Base-by-base conservation (phyloP, 2,329 filamentous ascomycete species). In the Fusarium protoensiforme region DNA sequence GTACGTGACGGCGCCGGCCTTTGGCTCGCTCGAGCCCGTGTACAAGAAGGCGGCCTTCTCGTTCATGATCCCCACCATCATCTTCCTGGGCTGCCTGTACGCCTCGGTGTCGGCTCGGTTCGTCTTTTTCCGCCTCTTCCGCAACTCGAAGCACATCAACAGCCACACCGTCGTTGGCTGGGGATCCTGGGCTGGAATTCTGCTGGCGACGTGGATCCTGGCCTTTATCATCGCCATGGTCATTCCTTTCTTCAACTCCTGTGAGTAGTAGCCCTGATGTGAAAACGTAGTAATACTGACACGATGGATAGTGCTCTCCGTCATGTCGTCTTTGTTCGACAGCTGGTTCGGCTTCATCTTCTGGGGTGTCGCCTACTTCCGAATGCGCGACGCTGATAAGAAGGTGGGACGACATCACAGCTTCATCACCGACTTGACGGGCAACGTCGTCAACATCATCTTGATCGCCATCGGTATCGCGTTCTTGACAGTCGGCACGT, bases 321-420 rank as follows among this genome's bases (percentile, higher is more conserved):
- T 94, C 69, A 93, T 95, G 92, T 93, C 91, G n/a, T 94, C 94
- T 5, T 88, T 98, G 2, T 98, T 98, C 79, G 94, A 98, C 83
- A 96, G 93, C 62, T 96, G 95, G 87, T 96, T 96, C 78, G 95
- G 95, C 27, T 98, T 98, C 86, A 97, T 98, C 79, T 98, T 98
- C 86, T 98, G 93, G 93, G 93, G 92, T 14, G 88, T 94, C 2
- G 93, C 93, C 1, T 96, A 94, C 79, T 89, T 95, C 78, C 89
- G 92, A 64, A 94, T 96, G 92, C 88, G 93, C 56, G 84, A 84
- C 22, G 92, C 89, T 2, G 92, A 94, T 8, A 79, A 87, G 3
- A 83, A 85, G 1, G 86, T 89, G 35, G 86, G 88, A 59, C 87
- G 85, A 71, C 84, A 83, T 2, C 85, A 88, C 36, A 90, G 88